Percentiles rank a stretch among this genome's conserved stretches.
Conservation (phyloP, 2,329 filamentous ascomycete genomes). For the Colletotrichum caudatum region DNA sequence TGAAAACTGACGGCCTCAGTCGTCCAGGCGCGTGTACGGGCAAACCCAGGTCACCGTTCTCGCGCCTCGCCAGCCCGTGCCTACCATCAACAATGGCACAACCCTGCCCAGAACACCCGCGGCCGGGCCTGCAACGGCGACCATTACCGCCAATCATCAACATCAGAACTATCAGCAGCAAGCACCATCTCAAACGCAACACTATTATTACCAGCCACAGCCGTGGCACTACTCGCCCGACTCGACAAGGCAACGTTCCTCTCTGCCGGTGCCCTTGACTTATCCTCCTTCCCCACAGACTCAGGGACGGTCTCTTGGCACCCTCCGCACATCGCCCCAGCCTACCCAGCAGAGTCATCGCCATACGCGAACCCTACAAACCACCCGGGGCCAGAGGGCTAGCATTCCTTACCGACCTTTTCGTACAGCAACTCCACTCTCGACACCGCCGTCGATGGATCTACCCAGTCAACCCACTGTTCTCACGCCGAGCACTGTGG, state of each 20-base stretch:
- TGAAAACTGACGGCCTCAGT: slow-evolving; percentile 56
- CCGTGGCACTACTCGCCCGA: slow-evolving; percentile 6
- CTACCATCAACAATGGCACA: not conserved
- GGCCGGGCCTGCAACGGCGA: slow-evolving; percentile 52
- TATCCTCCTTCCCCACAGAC: slow-evolving; percentile 16
- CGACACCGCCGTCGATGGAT: slow-evolving; percentile 1
- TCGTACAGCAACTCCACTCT: slow-evolving; percentile 10
- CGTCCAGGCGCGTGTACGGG: slow-evolving; percentile 39
- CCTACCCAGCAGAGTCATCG: not conserved
- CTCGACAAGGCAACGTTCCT: not conserved
- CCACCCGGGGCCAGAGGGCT: not conserved
- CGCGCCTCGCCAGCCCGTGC: slow-evolving; percentile 40
- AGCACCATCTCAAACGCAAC: not conserved
- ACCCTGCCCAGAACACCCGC: slow-evolving; percentile 53
- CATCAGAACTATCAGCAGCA: slow-evolving; percentile 10
- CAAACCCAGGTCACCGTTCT: slow-evolving; percentile 47
- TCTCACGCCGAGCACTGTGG: not conserved
- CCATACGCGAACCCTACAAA: not conserved
- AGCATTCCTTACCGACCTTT: not conserved
- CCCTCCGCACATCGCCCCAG: not conserved
- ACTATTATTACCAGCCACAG: not conserved
- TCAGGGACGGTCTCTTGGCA: not conserved
- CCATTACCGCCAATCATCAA: not conserved
- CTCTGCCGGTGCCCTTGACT: not conserved
- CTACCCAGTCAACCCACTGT: not conserved